Conservation (phyloP, 2,329 filamentous ascomycete species). For the Lomentospora prolificans region DNA sequence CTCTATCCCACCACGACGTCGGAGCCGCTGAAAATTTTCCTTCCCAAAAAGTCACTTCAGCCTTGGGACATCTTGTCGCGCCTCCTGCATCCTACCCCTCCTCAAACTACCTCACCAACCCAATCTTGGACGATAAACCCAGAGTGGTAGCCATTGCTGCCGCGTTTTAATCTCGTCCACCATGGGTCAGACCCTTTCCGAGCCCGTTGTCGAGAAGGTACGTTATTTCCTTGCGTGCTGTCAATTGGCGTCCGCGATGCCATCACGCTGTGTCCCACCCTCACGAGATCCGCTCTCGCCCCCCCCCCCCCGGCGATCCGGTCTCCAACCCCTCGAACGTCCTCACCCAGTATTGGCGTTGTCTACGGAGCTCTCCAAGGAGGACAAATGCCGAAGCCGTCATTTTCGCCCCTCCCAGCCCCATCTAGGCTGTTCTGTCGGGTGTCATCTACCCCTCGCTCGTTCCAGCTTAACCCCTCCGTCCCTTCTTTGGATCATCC, state of each 20-base stretch:
- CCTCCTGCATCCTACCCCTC: constrained; percentile 5
- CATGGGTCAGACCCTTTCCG: constrained; percentile 99
- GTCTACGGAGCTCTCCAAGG: neutral
- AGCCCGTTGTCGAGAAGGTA: constrained; percentile 99
- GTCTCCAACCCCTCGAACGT: neutral
- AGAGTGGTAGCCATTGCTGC: constrained; percentile 16
- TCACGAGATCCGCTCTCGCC: neutral
- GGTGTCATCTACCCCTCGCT: neutral
- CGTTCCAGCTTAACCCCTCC: neutral
- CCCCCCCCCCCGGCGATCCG: neutral
- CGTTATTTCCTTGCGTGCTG: constrained; percentile 20
- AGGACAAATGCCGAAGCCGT: neutral
- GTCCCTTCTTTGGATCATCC: neutral
- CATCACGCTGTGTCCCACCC: neutral
- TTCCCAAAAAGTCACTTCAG: neutral
- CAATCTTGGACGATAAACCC: constrained; percentile 7
- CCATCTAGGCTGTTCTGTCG: neutral
- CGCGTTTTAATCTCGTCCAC: constrained; percentile 22
- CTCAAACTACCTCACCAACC: constrained; percentile 9
- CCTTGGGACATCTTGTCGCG: constrained; percentile 2
- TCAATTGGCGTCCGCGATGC: neutral
- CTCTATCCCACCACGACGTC: constrained; percentile 1
- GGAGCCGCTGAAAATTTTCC: constrained; percentile 9
- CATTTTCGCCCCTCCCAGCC: constrained; percentile 1
- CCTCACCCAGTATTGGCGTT: neutral